These are phyloP conservation scores for Venturia effusa DNA, from an alignment of 2,329 filamentous ascomycete species.

Conservation along the genomic window DNA sequence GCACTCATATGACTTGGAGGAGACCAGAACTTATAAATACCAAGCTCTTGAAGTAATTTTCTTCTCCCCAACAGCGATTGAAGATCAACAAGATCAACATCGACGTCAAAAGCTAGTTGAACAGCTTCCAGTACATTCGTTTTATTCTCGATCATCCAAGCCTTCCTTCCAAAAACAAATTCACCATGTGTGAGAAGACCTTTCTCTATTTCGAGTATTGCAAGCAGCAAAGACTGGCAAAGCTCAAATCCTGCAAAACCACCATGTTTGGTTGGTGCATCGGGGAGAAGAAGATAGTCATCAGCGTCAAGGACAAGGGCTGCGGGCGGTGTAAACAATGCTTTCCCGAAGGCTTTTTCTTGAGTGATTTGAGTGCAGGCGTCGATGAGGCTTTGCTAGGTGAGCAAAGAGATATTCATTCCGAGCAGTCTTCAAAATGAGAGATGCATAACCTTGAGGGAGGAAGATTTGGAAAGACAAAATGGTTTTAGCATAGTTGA, in stretches of 20 bases:
- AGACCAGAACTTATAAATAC: background rate
- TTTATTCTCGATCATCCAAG: background rate
- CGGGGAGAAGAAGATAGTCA: background rate
- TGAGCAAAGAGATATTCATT: too few species aligned
- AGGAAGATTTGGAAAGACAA: too few species aligned
- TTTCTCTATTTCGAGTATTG: background rate
- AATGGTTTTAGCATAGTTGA: too few species aligned
- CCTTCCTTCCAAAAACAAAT: background rate
- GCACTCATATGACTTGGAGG: background rate
- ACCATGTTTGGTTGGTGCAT: background rate
- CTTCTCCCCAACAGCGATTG: background rate
- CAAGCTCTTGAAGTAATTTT: background rate
- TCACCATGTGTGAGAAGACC: background rate
- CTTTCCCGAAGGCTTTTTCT: background rate
- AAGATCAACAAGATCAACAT: background rate
- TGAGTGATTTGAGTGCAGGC: background rate
- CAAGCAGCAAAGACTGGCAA: background rate
- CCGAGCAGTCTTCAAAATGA: too few species aligned
- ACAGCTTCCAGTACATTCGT: too few species aligned
- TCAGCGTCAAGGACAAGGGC: background rate
- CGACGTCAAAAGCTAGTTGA: too few species aligned
- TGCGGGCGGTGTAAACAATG: background rate
- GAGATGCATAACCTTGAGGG: too few species aligned
- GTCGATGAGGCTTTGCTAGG: too few species aligned
- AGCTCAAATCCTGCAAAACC: background rate